Conservation (phyloP, 2,329 filamentous ascomycete species). For the Pseudocercospora macadamiae region DNA sequence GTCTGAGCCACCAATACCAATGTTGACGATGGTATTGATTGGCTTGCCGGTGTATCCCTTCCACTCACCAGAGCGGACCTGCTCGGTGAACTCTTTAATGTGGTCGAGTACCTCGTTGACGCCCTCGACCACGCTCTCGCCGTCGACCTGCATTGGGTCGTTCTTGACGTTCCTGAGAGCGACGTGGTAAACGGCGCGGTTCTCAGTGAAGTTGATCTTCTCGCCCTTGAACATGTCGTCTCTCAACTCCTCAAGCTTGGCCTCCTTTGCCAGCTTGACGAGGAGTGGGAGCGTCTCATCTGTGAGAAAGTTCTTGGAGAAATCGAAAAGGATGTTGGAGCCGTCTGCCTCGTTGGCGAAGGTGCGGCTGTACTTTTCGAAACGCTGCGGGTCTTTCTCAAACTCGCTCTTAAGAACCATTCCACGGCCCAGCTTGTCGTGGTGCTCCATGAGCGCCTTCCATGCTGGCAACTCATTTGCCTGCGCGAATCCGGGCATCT, state of each 20-base stretch:
- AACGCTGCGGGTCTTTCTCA: slow-evolving; percentile 81
- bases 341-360: slow-evolving; percentile 78
- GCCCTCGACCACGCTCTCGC: slow-evolving; percentile 88
- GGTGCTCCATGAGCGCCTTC: slow-evolving; percentile 85
- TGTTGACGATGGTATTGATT: slow-evolving; percentile 93
- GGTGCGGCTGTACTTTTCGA: slow-evolving; percentile 84
- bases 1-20: slow-evolving; percentile 97
- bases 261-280: slow-evolving; percentile 87
- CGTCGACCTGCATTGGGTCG: slow-evolving; percentile 81
- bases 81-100: slow-evolving; percentile 98
- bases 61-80: slow-evolving; percentile 93
- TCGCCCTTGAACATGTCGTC: slow-evolving; percentile 97
- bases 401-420: slow-evolving; percentile 95
- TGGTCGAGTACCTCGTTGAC: slow-evolving; percentile 91
- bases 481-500: slow-evolving; percentile 71
- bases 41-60: slow-evolving; percentile 97
- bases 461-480: slow-evolving; percentile 84
- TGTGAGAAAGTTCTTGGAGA: slow-evolving; percentile 97
- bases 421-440: slow-evolving; percentile 80
- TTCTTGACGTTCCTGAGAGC: slow-evolving; percentile 89
- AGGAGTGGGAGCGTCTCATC: slow-evolving; percentile 88
- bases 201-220: slow-evolving; percentile 99
- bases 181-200: slow-evolving; percentile 92
- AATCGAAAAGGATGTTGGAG: slow-evolving; percentile 93
- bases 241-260: slow-evolving; percentile 86